Percentiles rank a stretch among this genome's conserved stretches.
Evolutionary conservation across 2,329 filamentous ascomycete genomes (phyloP).

Genomic region (Xylariaceae sp.): DNA sequence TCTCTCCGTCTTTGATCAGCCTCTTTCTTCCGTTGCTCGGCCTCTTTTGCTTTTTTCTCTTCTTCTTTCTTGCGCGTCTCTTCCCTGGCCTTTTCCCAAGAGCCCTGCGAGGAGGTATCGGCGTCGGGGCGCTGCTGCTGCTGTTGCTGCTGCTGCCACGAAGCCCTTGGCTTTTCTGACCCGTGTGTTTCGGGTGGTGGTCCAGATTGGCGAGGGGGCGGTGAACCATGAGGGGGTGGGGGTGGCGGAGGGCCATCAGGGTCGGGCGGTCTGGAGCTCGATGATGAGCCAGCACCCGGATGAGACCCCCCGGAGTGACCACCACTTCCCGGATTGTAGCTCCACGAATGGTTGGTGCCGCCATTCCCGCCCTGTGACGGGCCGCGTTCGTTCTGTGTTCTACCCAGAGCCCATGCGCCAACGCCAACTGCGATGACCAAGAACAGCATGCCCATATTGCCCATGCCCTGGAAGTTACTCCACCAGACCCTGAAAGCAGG

Average conservation of each 20-base stretch:
- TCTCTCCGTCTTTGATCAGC: slow-evolving; percentile 58
- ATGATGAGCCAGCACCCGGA: slow-evolving; percentile 13
- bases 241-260: slow-evolving; percentile 31
- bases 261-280: slow-evolving; percentile 24
- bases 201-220: slow-evolving; percentile 26
- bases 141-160: slow-evolving; percentile 32
- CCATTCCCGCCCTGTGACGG: slow-evolving; percentile 18
- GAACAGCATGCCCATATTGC: slow-evolving; percentile 68
- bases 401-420: slow-evolving; percentile 72
- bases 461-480: slow-evolving; percentile 64
- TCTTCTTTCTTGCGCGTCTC: slow-evolving; percentile 62
- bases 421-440: slow-evolving; percentile 70
- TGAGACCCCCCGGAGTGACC: slow-evolving; percentile 20
- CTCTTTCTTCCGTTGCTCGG: slow-evolving; percentile 57
- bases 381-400: slow-evolving; percentile 53
- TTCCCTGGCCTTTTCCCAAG: slow-evolving; percentile 68
- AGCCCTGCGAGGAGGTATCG: slow-evolving; percentile 36
- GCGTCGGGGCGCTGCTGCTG: slow-evolving; percentile 28
- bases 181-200: slow-evolving; percentile 21
- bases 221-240: slow-evolving; percentile 34
- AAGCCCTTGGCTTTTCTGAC: slow-evolving; percentile 34
- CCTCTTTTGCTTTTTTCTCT: slow-evolving; percentile 57
- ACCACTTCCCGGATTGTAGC: slow-evolving; percentile 23
- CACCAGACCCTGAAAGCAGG: slow-evolving; percentile 74
- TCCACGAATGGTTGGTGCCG: slow-evolving; percentile 18